Evolutionary conservation across 2,329 filamentous ascomycete genomes (phyloP).

Genomic region (Leptographium lundbergii): DNA sequence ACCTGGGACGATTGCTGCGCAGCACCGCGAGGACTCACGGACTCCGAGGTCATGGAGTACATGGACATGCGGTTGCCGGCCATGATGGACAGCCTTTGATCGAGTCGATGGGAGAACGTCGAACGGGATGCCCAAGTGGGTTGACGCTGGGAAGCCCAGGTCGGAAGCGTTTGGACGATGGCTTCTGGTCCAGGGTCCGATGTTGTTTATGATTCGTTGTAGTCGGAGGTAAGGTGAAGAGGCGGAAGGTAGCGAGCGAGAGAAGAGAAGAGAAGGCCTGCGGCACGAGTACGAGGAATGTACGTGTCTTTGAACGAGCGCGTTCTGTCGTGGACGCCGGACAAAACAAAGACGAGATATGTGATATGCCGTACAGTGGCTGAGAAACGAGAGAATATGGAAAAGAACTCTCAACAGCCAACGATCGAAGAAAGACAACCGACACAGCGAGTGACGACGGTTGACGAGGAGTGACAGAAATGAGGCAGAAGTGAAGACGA

Average conservation of each 20-base stretch:
- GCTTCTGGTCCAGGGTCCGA: not conserved
- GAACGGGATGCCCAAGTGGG: not conserved
- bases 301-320: not conserved
- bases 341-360: conserved; percentile 5
- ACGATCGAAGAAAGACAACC: conserved; percentile 26
- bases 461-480: conserved; percentile 12
- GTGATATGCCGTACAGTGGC: not conserved
- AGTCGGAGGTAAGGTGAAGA: not conserved
- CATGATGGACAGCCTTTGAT: conserved; percentile 28
- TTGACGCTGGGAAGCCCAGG: not conserved
- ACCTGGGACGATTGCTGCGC: conserved; percentile 66
- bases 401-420: conserved; percentile 13
- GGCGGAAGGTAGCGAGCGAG: not conserved
- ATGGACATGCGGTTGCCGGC: conserved; percentile 52
- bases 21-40: conserved; percentile 41
- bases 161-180: not conserved
- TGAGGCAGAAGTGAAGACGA: conserved; percentile 4
- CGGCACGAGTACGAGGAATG: not conserved
- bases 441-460: conserved; percentile 49
- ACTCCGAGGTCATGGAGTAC: conserved; percentile 55
- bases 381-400: not conserved
- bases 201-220: not conserved
- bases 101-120: not conserved
- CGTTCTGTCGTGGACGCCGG: not conserved
- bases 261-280: not conserved